Conservation (phyloP, 75 land plant species). For the Picea sitchensis region DNA sequence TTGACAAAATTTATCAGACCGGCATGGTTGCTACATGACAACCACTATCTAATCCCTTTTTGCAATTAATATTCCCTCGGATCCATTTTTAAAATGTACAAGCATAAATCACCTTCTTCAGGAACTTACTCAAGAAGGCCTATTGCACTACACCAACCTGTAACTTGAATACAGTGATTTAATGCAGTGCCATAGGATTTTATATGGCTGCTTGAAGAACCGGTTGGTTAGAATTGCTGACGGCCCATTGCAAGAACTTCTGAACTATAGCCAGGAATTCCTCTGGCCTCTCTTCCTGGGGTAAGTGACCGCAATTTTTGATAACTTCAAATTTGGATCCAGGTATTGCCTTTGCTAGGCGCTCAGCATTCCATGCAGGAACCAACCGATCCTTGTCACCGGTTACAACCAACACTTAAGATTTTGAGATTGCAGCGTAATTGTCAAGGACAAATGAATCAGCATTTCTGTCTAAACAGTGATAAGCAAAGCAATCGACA, state of each 20-base stretch:
- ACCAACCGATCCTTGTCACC: slow-evolving; percentile 90
- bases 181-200: too few relatives aligned
- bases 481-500: not conserved
- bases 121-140: too few relatives aligned
- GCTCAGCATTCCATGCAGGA: slow-evolving; percentile 87
- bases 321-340: slow-evolving; percentile 54
- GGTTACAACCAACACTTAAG: slow-evolving; percentile 72
- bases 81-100: too few relatives aligned
- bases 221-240: too few relatives aligned
- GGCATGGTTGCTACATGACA: too few relatives aligned
- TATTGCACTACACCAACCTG: too few relatives aligned
- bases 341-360: slow-evolving; percentile 67
- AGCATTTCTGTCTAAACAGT: not conserved
- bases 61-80: too few relatives aligned
- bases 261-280: slow-evolving; percentile 58
- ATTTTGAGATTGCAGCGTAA: not conserved
- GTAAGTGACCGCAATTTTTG: slow-evolving; percentile 86
- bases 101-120: too few relatives aligned
- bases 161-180: too few relatives aligned
- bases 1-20: too few relatives aligned
- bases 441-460: not conserved
- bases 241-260: slow-evolving; percentile 36
- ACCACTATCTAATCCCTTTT: too few relatives aligned
- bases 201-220: too few relatives aligned
- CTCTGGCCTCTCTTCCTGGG: slow-evolving; percentile 82